These are phyloP conservation scores for Acidomyces sp. DNA, from an alignment of 495 filamentous ascomycete species.

Conservation along the genomic window DNA sequence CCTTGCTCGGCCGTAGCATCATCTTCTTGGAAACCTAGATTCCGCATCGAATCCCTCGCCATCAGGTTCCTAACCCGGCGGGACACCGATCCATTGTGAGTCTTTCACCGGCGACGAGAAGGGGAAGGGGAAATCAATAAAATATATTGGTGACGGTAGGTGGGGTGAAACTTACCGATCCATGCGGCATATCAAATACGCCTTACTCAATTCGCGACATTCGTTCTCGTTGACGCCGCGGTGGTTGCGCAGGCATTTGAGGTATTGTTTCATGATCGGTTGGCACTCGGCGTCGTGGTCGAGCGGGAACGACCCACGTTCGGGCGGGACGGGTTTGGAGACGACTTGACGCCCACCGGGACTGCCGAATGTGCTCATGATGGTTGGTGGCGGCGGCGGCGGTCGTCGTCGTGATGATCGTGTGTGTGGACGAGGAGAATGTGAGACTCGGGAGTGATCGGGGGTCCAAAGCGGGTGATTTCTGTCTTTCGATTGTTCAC, in stretches of 20 bases:
- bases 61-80: conserved; percentile 62
- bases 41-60: conserved; percentile 86
- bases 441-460: too few relatives aligned
- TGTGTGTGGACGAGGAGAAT: too few relatives aligned
- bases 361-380: conserved; percentile 47
- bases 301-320: conserved; percentile 90
- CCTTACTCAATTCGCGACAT: conserved; percentile 73
- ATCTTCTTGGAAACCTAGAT: conserved; percentile 63
- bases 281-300: conserved; percentile 98
- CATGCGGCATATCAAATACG: conserved; percentile 85
- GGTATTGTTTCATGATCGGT: conserved; percentile 65
- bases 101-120: too few relatives aligned
- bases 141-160: background rate
- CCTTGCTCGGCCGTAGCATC: background rate
- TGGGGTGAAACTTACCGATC: conserved; percentile 53
- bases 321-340: conserved; percentile 70
- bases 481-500: too few relatives aligned
- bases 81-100: background rate
- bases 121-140: too few relatives aligned
- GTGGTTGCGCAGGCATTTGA: conserved; percentile 68
- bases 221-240: conserved; percentile 73
- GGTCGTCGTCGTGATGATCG: too few relatives aligned
- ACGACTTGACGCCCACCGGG: conserved; percentile 59
- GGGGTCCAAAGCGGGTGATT: too few relatives aligned
- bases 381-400: too few relatives aligned